These are phyloP conservation scores for Excoecaria agallocha DNA, from an alignment of 345 rosid genomes.

Conservation along the genomic window DNA sequence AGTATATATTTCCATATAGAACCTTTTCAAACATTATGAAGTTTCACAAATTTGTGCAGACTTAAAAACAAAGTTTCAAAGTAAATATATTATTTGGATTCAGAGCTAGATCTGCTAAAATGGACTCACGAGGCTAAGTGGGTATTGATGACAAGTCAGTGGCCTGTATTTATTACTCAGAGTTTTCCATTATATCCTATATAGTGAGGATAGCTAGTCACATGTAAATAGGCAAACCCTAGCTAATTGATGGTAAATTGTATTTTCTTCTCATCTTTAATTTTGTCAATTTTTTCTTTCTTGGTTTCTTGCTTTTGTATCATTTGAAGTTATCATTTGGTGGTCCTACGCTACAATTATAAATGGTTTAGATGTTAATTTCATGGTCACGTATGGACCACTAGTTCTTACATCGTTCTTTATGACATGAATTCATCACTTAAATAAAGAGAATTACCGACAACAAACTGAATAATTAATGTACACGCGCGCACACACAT, in stretches of 20 bases:
- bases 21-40: background rate
- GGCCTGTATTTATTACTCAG: background rate
- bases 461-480: no score
- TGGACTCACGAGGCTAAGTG: conserved; percentile 23
- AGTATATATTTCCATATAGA: no score
- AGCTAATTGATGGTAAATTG: conserved; percentile 1
- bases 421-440: background rate
- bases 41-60: conserved; percentile 14
- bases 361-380: background rate
- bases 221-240: background rate
- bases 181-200: background rate
- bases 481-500: no score
- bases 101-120: conserved; percentile 6
- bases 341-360: conserved; percentile 14
- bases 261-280: no score
- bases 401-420: conserved; percentile 5
- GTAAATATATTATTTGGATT: conserved; percentile 26
- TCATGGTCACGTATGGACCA: conserved; percentile 15
- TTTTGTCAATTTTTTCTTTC: no score
- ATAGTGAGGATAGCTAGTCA: background rate
- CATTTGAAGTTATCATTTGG: conserved; percentile 14
- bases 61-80: conserved; percentile 8
- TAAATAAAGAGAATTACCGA: no score
- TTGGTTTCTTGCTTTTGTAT: conserved; percentile 15
- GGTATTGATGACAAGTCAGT: conserved; percentile 1